Conservation (phyloP, 371 early-diverging fungal genomes). For the Haplosporangium sp. region DNA sequence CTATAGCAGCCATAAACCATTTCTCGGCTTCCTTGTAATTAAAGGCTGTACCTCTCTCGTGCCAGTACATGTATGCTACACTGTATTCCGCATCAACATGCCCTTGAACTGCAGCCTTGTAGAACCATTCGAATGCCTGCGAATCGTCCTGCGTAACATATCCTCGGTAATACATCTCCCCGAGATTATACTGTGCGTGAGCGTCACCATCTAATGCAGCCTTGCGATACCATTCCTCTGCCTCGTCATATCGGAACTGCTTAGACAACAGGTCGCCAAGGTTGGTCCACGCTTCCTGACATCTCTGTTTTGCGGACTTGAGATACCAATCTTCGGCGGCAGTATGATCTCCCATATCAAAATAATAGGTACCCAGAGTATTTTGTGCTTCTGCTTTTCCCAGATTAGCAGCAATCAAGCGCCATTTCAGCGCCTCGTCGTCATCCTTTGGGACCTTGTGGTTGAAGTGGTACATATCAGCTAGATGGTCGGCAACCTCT, state of each 20-base stretch:
- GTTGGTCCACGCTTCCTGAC: slow-evolving; percentile 9
- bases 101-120: slow-evolving; percentile 13
- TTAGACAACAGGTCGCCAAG: slow-evolving; percentile 1
- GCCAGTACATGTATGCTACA: slow-evolving; percentile 14
- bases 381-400: background rate
- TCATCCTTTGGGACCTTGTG: slow-evolving; percentile 2
- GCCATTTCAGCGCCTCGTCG: slow-evolving; percentile 5
- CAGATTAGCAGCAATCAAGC: slow-evolving; percentile 7
- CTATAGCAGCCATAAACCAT: slow-evolving; percentile 10
- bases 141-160: slow-evolving; percentile 2
- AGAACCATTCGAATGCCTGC: slow-evolving; percentile 12
- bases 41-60: background rate
- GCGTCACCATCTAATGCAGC: slow-evolving; percentile 8
- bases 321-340: slow-evolving; percentile 10
- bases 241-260: background rate
- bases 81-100: slow-evolving; percentile 6
- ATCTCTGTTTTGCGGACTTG: slow-evolving; percentile 9
- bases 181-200: slow-evolving; percentile 8
- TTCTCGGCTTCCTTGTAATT: slow-evolving; percentile 8
- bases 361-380: slow-evolving; percentile 4
- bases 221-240: slow-evolving; percentile 8
- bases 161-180: slow-evolving; percentile 10
- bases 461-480: background rate
- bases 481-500: background rate
- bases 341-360: background rate